Base-by-base conservation (phyloP, 306 rosid genomes). In the Cicer cuneatum region DNA sequence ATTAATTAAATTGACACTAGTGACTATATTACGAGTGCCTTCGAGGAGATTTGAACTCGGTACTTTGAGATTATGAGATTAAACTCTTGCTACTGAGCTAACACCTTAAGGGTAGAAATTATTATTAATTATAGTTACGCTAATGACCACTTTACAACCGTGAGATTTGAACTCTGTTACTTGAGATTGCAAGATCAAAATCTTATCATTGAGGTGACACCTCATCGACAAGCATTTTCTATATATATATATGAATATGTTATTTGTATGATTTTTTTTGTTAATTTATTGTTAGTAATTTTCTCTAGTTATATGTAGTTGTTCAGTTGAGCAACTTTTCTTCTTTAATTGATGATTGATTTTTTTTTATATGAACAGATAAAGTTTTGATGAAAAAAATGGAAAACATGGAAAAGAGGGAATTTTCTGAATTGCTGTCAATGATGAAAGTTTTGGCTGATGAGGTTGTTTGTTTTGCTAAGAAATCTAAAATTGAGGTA, bases 381-480 rank as follows among this genome's bases (percentile, higher is more conserved):
- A 8, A 56, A 18, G 73, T 71, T 73, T 67, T 49, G 18, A 53
- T 39, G 3, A 58, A 59, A 61, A 37, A 71, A 19, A 80, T 76
- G 91, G 63, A 77, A 58, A 46, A 68, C 29, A 62, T 62, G 75
- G 90, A 81, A 68, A 51, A 66, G n/a, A 79, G 65, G n/a, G 75
- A 83, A 0, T 77, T 83, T 78, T 64, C 81, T 21, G 87, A 85
- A 38, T 37, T 83, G 71, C 14, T 90, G 62, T 72, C 78, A 5
- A 87, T 78, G 81, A 80, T 78, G 54, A 75, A 78, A 37, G 81
- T 63, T 47, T 78, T 84, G 80, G 87, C 72, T 1, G 83, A 78
- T 45, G 91, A 88, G 78, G 86, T 92, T 74, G 86, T 81, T 80
- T 80, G 81, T 14, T 33, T 83, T 33, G 85, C 96, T 71, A 89